A percentile compares a stretch with the other conserved stretches of the same genome.
These are phyloP conservation scores for Flaveria trinervia DNA, from an alignment of 129 eudicot genomes.

Conservation along the genomic window DNA sequence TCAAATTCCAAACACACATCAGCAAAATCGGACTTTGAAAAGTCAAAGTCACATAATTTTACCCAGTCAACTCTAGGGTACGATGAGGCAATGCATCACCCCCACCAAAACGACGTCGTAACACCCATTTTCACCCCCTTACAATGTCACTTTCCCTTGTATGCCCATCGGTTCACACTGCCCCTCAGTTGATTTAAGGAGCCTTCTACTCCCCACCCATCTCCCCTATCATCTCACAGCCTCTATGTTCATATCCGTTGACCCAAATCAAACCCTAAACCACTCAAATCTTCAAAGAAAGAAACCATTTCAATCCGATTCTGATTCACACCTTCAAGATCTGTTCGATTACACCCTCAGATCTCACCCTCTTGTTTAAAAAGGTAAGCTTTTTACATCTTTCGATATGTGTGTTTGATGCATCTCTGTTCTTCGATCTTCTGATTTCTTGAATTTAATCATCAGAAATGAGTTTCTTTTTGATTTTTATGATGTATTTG, in stretches of 20 bases:
- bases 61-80: constrained; percentile 2
- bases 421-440: constrained; percentile 14
- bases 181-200: constrained; percentile 35
- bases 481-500: too few species aligned
- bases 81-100: neutral
- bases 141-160: neutral
- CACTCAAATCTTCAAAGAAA: constrained; percentile 19
- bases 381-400: constrained; percentile 43
- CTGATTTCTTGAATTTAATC: constrained; percentile 5
- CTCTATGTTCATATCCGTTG: constrained; percentile 36
- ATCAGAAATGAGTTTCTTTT: constrained; percentile 19
- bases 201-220: constrained; percentile 32
- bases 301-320: constrained; percentile 14
- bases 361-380: constrained; percentile 27
- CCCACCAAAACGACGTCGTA: neutral
- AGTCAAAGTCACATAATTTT: neutral
- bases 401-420: too few species aligned
- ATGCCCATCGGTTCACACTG: neutral
- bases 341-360: constrained; percentile 37
- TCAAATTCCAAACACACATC: neutral
- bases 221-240: constrained; percentile 30
- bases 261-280: constrained; percentile 33
- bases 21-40: neutral
- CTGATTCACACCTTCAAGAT: constrained; percentile 39
- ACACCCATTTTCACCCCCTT: neutral